A percentile compares a stretch with the other conserved stretches of the same genome.
phyloP scores from a whole-genome alignment of 2,329 filamentous ascomycete genomes.

The Fusarium sp. region DNA sequence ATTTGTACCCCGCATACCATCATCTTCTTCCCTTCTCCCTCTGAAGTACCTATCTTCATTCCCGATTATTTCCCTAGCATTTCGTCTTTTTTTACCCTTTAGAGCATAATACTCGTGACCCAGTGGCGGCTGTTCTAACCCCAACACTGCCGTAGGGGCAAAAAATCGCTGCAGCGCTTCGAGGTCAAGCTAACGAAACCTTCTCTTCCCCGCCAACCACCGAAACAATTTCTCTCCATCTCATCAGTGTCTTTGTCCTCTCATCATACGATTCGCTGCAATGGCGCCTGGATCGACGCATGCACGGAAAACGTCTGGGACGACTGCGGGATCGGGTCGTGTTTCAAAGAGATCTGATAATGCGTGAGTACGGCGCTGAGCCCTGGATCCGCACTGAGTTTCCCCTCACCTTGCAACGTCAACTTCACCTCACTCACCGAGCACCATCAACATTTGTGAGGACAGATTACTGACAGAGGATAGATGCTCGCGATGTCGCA shows the following conservation, averaged over 20 bases:
- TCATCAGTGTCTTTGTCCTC: not conserved
- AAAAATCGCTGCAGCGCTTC: not conserved
- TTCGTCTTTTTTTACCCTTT: not conserved
- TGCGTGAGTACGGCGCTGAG: constrained; percentile 27
- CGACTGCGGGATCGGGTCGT: constrained; percentile 24
- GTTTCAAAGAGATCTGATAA: constrained; percentile 43
- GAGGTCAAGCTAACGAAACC: constrained; percentile 6
- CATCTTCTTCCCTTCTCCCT: not conserved
- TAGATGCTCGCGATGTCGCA: constrained; percentile 46
- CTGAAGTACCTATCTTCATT: not conserved
- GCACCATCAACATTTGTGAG: not conserved
- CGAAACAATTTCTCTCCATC: not conserved
- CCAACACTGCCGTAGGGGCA: not conserved
- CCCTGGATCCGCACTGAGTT: not conserved
- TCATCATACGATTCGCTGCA: not conserved
- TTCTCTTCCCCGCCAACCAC: not conserved
- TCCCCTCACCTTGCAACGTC: not conserved
- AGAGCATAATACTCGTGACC: constrained; percentile 3
- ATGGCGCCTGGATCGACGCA: constrained; percentile 38
- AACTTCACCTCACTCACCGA: not conserved
- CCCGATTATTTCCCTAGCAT: not conserved
- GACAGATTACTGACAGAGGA: not conserved
- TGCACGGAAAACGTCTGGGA: constrained; percentile 24
- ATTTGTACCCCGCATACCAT: not conserved
- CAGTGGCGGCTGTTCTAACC: constrained; percentile 5